phyloP scores from a whole-genome alignment of 106 monocot species.

The Allium fistulosum region DNA sequence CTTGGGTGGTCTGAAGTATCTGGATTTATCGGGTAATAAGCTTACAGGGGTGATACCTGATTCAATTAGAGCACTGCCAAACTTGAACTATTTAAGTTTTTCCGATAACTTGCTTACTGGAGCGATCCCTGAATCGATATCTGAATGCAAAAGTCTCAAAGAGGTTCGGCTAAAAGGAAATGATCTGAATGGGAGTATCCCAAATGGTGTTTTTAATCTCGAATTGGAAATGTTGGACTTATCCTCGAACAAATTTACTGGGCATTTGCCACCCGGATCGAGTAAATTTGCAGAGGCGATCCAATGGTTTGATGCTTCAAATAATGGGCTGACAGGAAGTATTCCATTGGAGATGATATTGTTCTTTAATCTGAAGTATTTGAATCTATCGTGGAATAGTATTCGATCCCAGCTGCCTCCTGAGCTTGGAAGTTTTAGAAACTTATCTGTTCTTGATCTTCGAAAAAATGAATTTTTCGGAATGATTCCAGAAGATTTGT shows the following conservation, averaged over 20 bases:
- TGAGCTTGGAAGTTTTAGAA: slow-evolving; percentile 9
- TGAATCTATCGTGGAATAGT: slow-evolving; percentile 74
- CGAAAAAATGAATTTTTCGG: slow-evolving; percentile 40
- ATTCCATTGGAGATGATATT: slow-evolving; percentile 52
- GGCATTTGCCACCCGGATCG: slow-evolving; percentile 48
- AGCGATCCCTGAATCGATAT: slow-evolving; percentile 38
- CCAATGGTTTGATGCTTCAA: slow-evolving; percentile 48
- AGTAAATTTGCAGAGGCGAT: slow-evolving; percentile 38
- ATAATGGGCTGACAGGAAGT: slow-evolving; percentile 41
- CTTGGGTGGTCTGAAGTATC: slow-evolving; percentile 23
- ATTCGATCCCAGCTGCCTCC: slow-evolving; percentile 12
- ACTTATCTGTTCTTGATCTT: slow-evolving; percentile 47
- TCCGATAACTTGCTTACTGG: slow-evolving; percentile 50
- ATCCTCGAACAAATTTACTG: slow-evolving; percentile 55
- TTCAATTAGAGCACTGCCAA: slow-evolving; percentile 29
- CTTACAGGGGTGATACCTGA: slow-evolving; percentile 38
- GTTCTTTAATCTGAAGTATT: slow-evolving; percentile 43
- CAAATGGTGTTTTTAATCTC: slow-evolving; percentile 46
- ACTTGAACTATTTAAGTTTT: slow-evolving; percentile 36
- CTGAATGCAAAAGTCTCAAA: slow-evolving; percentile 33
- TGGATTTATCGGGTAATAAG: slow-evolving; percentile 61
- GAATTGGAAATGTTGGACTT: slow-evolving; percentile 62
- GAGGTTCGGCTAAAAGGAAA: slow-evolving; percentile 44
- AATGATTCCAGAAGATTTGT: slow-evolving; percentile 8
- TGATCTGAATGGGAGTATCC: slow-evolving; percentile 54